Evolutionary conservation across 73 alveolate species (phyloP), one percentile per base, ranked within the genome.

Genomic region (Paramecium tetraurelia): DNA sequence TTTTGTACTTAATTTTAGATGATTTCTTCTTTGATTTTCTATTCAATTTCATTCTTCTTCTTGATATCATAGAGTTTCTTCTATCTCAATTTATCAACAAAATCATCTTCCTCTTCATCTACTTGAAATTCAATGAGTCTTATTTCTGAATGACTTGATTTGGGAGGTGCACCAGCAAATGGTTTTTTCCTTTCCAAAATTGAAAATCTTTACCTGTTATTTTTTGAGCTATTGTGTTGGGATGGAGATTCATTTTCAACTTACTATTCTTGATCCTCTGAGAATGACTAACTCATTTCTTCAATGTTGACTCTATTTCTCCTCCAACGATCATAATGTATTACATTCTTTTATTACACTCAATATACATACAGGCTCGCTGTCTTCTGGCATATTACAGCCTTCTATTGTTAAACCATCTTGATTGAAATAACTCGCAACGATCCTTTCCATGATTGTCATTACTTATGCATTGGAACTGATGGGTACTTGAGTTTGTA

Each of bases 281-380:
- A 44, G 7, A 24, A 35, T 44, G 63, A 33, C 14, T 29, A 36
- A 36, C 48, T 44, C 59, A n/a, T 20, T 41, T 41, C 46, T 41
- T 40, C 75, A 20, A 80, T 24, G 12, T 22, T 48, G 21, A 80
- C 90, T 80, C 90, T 40, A 80, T 80, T 80, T 48, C 90, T 80
- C n/a, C 90, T 44, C 90, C 90, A 80, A 31, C 90, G 46, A 80
- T 80, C 90, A 44, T 38, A 35, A 22, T 80, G 53, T 27, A 80
- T 80, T 20, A 43, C 57, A 35, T 21, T 22, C 72, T 75, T 29
- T 10, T 75, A 75, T 12, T 75, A 75, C 46, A 31, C 6, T 2
- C 5, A 1, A 43, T 14, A 24, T 38, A 44, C 4, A 80, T 80
- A 80, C 90, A 40, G 90, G 90, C 20, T 80, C 90, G 6, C 36